Conservation (phyloP, 192 early-diverging fungal species). For the Backusella morwellensis region DNA sequence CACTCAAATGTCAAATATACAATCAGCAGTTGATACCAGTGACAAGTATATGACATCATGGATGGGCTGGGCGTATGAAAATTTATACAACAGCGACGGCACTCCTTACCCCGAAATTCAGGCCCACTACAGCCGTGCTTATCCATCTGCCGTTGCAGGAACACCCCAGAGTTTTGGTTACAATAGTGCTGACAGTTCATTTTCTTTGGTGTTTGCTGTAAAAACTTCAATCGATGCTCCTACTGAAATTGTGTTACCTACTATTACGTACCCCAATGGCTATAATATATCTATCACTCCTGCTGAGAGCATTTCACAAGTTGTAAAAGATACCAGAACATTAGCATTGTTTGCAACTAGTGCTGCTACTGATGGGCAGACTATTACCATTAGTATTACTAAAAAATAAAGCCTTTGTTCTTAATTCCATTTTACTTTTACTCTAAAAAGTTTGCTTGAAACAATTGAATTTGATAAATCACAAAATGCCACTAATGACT, state of each 20-base stretch:
- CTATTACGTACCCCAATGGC: neutral
- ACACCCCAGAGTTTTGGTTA: slow-evolving; percentile 35
- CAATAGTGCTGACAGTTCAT: slow-evolving; percentile 34
- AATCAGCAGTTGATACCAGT: slow-evolving; percentile 36
- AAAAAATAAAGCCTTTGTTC: no score
- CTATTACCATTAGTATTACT: neutral
- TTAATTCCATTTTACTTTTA: no score
- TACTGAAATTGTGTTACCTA: slow-evolving; percentile 18
- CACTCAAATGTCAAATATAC: slow-evolving; percentile 33
- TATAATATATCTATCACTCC: neutral
- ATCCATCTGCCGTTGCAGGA: slow-evolving; percentile 41
- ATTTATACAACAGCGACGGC: slow-evolving; percentile 29
- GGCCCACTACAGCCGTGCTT: slow-evolving; percentile 35
- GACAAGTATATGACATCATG: slow-evolving; percentile 50
- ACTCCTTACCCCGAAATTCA: slow-evolving; percentile 29
- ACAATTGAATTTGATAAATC: no score
- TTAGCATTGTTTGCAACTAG: neutral
- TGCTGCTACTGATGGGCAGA: neutral
- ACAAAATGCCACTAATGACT: no score
- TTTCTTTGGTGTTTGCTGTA: slow-evolving; percentile 33
- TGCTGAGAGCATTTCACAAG: neutral
- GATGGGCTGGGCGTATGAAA: slow-evolving; percentile 59
- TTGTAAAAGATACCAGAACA: neutral
- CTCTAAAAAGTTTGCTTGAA: no score
- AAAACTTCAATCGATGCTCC: slow-evolving; percentile 32